phyloP scores from a whole-genome alignment of 306 rosid species.

The Casuarina glauca region DNA sequence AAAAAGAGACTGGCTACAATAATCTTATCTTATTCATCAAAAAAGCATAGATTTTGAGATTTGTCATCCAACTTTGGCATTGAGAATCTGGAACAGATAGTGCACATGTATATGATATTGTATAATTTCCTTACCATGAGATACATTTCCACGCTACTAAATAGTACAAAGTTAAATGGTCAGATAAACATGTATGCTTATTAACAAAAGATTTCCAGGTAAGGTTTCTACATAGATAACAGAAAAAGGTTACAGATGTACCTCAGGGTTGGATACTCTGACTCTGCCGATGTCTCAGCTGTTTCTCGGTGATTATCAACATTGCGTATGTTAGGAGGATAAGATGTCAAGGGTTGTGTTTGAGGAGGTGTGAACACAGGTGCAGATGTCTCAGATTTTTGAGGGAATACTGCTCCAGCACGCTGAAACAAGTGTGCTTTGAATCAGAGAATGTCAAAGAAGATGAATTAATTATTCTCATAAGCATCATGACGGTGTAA shows the following conservation, averaged over 20 bases:
- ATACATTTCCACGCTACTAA: slow-evolving; percentile 13
- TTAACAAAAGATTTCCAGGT: neutral
- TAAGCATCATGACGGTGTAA: slow-evolving; percentile 9
- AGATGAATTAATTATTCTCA: slow-evolving; percentile 23
- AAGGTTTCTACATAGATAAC: slow-evolving; percentile 12
- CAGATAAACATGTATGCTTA: slow-evolving; percentile 14
- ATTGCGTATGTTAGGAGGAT: slow-evolving; percentile 69
- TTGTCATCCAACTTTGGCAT: slow-evolving; percentile 2
- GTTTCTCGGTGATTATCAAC: slow-evolving; percentile 43
- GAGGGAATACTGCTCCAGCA: slow-evolving; percentile 93
- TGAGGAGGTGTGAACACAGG: slow-evolving; percentile 92
- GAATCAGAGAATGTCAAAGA: slow-evolving; percentile 20
- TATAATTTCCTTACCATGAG: neutral
- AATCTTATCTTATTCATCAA: neutral
- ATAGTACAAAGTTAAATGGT: slow-evolving; percentile 10
- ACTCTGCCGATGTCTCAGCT: slow-evolving; percentile 73
- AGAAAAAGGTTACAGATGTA: slow-evolving; percentile 33
- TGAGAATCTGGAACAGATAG: slow-evolving; percentile 22
- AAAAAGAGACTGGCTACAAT: neutral
- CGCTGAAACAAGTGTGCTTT: slow-evolving; percentile 55
- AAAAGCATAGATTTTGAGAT: slow-evolving; percentile 6
- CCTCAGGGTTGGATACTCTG: slow-evolving; percentile 93
- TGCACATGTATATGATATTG: slow-evolving; percentile 19
- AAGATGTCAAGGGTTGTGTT: slow-evolving; percentile 81
- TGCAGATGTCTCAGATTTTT: slow-evolving; percentile 70